Evolutionary conservation across 345 rosid genomes (phyloP).

Genomic region (Salix udensis): DNA sequence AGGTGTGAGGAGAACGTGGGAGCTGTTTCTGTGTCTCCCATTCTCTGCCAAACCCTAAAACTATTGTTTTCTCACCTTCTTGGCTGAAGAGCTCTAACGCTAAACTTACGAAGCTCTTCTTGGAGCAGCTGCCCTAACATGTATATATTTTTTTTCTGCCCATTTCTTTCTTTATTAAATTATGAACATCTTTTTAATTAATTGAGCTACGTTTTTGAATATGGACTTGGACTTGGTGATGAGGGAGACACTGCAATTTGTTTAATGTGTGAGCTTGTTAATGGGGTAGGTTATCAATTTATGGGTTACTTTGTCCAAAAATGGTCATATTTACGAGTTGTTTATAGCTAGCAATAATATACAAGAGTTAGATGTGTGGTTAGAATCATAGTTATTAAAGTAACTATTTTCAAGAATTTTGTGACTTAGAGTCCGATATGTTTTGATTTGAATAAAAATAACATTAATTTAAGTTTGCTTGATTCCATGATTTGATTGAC

Average conservation of each 20-base stretch:
- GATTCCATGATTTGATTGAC: too few species aligned
- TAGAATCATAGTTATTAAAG: neutral
- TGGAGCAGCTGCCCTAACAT: slow-evolving; percentile 30
- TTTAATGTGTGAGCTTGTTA: neutral
- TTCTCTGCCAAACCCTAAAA: slow-evolving; percentile 33
- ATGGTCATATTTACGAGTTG: neutral
- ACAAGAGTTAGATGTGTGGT: neutral
- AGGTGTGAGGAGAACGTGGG: slow-evolving; percentile 77
- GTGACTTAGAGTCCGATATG: too few species aligned
- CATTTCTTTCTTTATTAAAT: neutral
- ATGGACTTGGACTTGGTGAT: neutral
- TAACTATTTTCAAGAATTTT: too few species aligned
- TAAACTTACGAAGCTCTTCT: slow-evolving; percentile 33
- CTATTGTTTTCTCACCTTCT: slow-evolving; percentile 47
- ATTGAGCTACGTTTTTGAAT: neutral
- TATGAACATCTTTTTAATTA: neutral
- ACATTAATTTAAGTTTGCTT: too few species aligned
- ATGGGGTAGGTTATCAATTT: neutral
- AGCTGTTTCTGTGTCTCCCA: slow-evolving; percentile 85
- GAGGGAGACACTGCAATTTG: neutral
- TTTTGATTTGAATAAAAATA: too few species aligned
- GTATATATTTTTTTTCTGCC: neutral
- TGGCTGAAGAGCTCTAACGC: slow-evolving; percentile 61
- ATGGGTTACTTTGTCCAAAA: neutral
- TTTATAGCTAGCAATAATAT: neutral